Evolutionary conservation across 192 early-diverging fungal species (phyloP), one percentile per base, ranked within the genome.

Genomic region (Thoreauomyces humboldtii): DNA sequence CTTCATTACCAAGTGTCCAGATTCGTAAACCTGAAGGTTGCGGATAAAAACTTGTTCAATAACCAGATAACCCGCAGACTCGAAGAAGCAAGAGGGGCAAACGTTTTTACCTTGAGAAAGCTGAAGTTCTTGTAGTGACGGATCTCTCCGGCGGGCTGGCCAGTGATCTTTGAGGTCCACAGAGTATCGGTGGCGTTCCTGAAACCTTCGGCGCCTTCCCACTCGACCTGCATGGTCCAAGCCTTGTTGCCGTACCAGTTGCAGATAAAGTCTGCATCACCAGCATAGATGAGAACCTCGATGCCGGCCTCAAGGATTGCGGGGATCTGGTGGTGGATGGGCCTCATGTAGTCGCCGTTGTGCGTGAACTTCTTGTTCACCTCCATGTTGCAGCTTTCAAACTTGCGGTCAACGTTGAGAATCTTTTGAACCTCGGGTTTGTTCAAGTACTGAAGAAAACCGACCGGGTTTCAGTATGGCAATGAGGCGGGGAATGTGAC

Each of bases 241-340:
- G 88, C 90, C 84, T 93, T 92, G 83, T 96, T 96, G 56, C 91
- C 88, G 55, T 82, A 77, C 80, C 73, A 54, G 76, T 92, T 92
- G 85, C 93, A 95, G 63, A 94, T 94, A 71, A 86, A 96, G 75
- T 96, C 93, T 1, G 90, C 90, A 60, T 96, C 93, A 35, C 96
- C 95, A 59, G 90, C 89, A 73, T 95, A 96, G 25, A 98, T 79
- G 33, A 98, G 70, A 9, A 96, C 81, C 27, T 87, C 87, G 65
- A 96, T 81, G 32, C 89, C 89, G 55, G 81, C 85, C 45, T 86
- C 89, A 29, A 97, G 86, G 57, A 96, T 55, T 28, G 67, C 65
- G 28, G 77, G 72, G 6, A 86, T 29, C 65, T 59, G 67, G 60
- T 59, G 82, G 54, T 73, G 81, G 65, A 86, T 93, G 22, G 93